Percentiles rank a stretch among this genome's conserved stretches.
phyloP scores from a whole-genome alignment of 129 eudicot genomes.

The Saussurea involucrata region DNA sequence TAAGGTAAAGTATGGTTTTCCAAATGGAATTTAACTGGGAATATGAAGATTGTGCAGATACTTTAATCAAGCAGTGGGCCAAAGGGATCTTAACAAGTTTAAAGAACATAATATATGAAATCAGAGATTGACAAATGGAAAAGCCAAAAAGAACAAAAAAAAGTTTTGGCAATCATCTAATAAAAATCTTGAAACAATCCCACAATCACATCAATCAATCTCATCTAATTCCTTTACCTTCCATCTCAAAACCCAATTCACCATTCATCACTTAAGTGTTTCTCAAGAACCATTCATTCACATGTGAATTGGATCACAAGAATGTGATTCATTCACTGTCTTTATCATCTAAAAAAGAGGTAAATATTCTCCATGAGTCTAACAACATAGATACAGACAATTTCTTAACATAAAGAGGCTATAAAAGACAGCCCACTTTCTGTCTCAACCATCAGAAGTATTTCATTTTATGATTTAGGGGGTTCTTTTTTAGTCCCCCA shows the following conservation, averaged over 20 bases:
- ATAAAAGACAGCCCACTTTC: slow-evolving; percentile 61
- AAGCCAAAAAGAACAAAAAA: slow-evolving; percentile 27
- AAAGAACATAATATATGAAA: slow-evolving; percentile 21
- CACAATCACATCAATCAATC: slow-evolving; percentile 26
- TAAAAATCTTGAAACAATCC: neutral
- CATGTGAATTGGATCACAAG: neutral
- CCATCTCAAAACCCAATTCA: neutral
- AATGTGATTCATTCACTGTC: neutral
- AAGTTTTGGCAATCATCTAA: slow-evolving; percentile 16
- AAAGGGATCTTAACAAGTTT: slow-evolving; percentile 26
- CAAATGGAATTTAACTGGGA: slow-evolving; percentile 39
- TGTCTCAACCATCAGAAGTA: slow-evolving; percentile 24
- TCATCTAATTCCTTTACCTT: neutral
- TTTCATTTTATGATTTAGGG: slow-evolving; percentile 25
- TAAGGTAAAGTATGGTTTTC: slow-evolving; percentile 16
- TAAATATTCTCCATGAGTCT: slow-evolving; percentile 17
- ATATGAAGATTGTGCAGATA: slow-evolving; percentile 34
- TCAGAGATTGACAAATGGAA: slow-evolving; percentile 21
- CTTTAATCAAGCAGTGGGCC: slow-evolving; percentile 47
- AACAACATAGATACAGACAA: slow-evolving; percentile 41
- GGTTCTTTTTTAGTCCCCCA: slow-evolving; percentile 69
- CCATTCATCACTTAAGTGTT: neutral
- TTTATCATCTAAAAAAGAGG: slow-evolving; percentile 13
- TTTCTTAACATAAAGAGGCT: slow-evolving; percentile 46
- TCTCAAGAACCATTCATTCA: neutral